These are phyloP conservation scores for Dioscorea zingiberensis DNA, from an alignment of 106 monocot genomes.

Conservation along the genomic window DNA sequence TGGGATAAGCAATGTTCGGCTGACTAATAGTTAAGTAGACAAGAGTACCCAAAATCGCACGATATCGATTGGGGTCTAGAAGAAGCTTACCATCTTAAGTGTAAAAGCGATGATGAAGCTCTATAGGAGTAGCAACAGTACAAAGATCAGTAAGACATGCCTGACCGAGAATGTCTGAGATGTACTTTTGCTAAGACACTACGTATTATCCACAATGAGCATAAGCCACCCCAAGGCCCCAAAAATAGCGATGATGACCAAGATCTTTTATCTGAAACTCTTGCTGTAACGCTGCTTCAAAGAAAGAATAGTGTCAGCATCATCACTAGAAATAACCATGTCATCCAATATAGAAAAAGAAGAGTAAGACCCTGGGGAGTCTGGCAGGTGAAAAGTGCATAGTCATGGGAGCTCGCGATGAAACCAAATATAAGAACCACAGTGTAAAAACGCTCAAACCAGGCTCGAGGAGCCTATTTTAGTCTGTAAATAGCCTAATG, in stretches of 20 bases:
- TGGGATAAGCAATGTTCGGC: no score
- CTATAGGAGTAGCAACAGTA: background rate
- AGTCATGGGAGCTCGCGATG: background rate
- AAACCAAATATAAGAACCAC: background rate
- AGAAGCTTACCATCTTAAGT: background rate
- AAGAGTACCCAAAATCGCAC: no score
- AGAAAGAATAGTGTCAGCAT: background rate
- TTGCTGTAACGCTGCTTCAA: background rate
- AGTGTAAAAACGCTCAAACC: background rate
- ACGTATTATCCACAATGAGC: background rate
- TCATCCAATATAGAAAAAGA: background rate
- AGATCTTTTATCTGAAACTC: background rate
- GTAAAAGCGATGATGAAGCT: background rate
- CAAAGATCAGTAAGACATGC: background rate
- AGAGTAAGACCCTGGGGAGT: background rate
- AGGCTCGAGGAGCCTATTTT: background rate
- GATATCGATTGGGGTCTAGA: background rate
- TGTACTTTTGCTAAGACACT: background rate
- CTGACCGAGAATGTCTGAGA: background rate
- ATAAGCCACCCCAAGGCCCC: background rate
- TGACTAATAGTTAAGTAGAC: no score
- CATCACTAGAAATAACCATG: background rate
- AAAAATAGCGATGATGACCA: background rate
- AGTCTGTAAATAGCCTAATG: background rate
- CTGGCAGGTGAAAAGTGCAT: background rate